These are phyloP conservation scores for Aspergillus hortae DNA, from an alignment of 2,329 filamentous ascomycete genomes.

Conservation along the genomic window DNA sequence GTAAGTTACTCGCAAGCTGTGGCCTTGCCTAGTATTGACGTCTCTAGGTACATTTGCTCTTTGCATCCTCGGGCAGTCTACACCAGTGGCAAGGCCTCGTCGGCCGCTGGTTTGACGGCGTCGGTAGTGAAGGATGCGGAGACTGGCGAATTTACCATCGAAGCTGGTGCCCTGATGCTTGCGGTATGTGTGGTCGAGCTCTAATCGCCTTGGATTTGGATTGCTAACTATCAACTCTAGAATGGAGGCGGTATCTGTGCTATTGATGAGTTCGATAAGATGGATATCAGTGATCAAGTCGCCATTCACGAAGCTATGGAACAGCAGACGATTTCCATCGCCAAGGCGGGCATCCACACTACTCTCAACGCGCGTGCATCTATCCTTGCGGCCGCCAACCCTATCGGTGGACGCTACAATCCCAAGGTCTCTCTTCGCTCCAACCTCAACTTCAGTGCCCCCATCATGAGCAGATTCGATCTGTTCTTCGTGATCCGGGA, in stretches of 20 bases:
- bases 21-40: background rate
- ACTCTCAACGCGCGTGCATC: slow-evolving; percentile 93
- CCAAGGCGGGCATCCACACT: slow-evolving; percentile 96
- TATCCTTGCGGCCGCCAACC: slow-evolving; percentile 94
- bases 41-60: slow-evolving; percentile 74
- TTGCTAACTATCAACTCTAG: slow-evolving; percentile 14
- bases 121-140: slow-evolving; percentile 98
- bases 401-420: slow-evolving; percentile 90
- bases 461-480: slow-evolving; percentile 99
- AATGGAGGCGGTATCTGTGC: slow-evolving; percentile 90
- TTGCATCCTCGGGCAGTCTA: slow-evolving; percentile 97
- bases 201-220: background rate
- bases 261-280: slow-evolving; percentile 99
- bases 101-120: slow-evolving; percentile 92
- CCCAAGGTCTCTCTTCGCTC: slow-evolving; percentile 87
- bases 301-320: slow-evolving; percentile 99
- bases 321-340: slow-evolving; percentile 98
- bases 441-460: slow-evolving; percentile 98
- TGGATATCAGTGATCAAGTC: slow-evolving; percentile 96
- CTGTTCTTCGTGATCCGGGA: slow-evolving; percentile 97
- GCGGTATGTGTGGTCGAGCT: slow-evolving; percentile 50
- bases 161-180: slow-evolving; percentile 95
- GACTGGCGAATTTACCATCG: slow-evolving; percentile 97
- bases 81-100: slow-evolving; percentile 95
- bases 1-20: slow-evolving; percentile 29